Evolutionary conservation across 1,284 basidiomycete species (phyloP).

Genomic region (Ceratobasidium sp.): DNA sequence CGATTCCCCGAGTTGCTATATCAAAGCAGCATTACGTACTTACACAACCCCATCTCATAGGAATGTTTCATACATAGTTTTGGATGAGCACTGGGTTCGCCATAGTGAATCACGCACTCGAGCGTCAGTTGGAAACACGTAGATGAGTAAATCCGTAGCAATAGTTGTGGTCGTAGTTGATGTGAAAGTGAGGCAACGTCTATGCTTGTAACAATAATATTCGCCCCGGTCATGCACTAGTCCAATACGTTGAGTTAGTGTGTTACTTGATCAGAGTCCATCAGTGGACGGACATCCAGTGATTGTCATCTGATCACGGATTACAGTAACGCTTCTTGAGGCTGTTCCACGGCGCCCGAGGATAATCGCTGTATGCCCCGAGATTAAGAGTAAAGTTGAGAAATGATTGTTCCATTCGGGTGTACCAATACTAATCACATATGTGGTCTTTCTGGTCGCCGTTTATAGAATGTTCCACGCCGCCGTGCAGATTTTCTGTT

Average conservation of each 20-base stretch:
- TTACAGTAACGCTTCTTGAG: too few relatives aligned
- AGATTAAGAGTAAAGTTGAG: too few relatives aligned
- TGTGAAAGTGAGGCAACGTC: background rate
- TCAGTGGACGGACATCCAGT: slow-evolving; percentile 20
- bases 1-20: slow-evolving; percentile 91
- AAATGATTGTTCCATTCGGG: too few relatives aligned
- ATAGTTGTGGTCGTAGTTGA: background rate
- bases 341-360: too few relatives aligned
- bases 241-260: background rate
- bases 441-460: too few relatives aligned
- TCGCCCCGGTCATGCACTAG: background rate
- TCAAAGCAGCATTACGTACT: slow-evolving; percentile 10
- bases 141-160: slow-evolving; percentile 14
- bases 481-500: too few relatives aligned
- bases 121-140: background rate
- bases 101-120: slow-evolving; percentile 27
- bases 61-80: slow-evolving; percentile 31
- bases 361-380: too few relatives aligned
- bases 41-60: background rate
- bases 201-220: slow-evolving; percentile 24
- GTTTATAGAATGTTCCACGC: too few relatives aligned
- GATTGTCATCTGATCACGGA: too few relatives aligned
- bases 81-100: slow-evolving; percentile 37
- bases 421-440: too few relatives aligned
- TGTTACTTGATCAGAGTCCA: slow-evolving; percentile 6